Evolutionary conservation across 306 rosid genomes (phyloP), one percentile per base, ranked within the genome.

Genomic region (Benincasa hispida): DNA sequence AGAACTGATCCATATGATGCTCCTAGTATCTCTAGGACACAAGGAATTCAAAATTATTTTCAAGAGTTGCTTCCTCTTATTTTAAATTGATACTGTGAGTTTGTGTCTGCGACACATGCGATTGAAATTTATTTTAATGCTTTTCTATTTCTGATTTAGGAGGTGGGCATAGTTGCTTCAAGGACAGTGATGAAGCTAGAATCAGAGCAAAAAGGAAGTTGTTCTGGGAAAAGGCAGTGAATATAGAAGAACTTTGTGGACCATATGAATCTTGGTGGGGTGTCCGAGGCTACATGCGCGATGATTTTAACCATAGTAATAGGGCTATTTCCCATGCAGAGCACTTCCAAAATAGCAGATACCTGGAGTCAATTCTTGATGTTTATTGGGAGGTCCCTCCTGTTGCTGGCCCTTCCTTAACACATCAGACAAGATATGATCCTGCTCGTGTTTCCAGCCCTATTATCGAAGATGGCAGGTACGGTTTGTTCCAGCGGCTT

Each of bases 371-470:
- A 25, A 84, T 95, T 82, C 99, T 95, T 45, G 98, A 95, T 74
- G 87, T 95, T 75, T 95, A 92, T 78, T 95, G 99, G 99, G 99
- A 95, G 85, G 92, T 95, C 45, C 96, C 98, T 82, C 99, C 99
- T 0, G 97, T 86, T 62, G 98, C 99, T 10, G 99, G 99, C 51
- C 99, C 99, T 39, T 95, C 99, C 60, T 93, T 95, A 77, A 95
- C 99, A 42, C 99, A 95, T 84, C 99, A 95, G 82, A 89, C 92
- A 66, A 86, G 99, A 75, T 95, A 92, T 63, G 98, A 95, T 84
- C 99, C 99, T 30, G 99, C 98, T 79, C 99, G 99, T 41, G 79
- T 87, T 57, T 78, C 91, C 39, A 82, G 81, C 74, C 98, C 99
- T 18, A 85, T 95, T 62, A 89, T 95, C 22, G 98, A 92, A 89